Conservation (phyloP, 352 stramenopile species). For the Aphanomyces astaci region DNA sequence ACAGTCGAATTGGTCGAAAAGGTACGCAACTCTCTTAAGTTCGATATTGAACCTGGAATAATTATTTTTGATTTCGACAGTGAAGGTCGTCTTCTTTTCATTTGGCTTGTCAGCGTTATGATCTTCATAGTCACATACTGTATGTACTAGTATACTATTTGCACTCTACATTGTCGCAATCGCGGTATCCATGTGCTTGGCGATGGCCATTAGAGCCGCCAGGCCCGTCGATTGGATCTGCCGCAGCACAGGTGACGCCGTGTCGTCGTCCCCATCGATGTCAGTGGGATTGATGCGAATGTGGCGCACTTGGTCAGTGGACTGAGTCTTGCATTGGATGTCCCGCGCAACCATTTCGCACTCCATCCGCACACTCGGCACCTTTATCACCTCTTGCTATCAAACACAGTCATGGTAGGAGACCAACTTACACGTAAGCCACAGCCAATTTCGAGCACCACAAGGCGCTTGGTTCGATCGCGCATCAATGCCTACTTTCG, state of each 20-base stretch:
- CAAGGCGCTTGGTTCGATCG: slow-evolving; percentile 45
- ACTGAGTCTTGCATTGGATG: slow-evolving; percentile 30
- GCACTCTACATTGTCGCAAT: too few relatives aligned
- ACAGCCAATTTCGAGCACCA: slow-evolving; percentile 79
- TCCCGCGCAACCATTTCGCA: slow-evolving; percentile 76
- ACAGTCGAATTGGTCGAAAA: too few relatives aligned
- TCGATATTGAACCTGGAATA: too few relatives aligned
- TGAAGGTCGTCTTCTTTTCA: too few relatives aligned
- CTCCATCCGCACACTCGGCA: slow-evolving; percentile 72
- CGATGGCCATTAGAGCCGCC: slow-evolving; percentile 50
- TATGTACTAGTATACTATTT: too few relatives aligned
- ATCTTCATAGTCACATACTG: too few relatives aligned
- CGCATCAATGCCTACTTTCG: slow-evolving; percentile 68
- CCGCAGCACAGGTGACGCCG: slow-evolving; percentile 39
- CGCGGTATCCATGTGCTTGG: background rate
- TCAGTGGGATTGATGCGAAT: slow-evolving; percentile 70
- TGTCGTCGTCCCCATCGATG: slow-evolving; percentile 38
- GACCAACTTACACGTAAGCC: slow-evolving; percentile 49
- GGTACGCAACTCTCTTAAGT: too few relatives aligned
- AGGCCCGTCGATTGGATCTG: slow-evolving; percentile 46
- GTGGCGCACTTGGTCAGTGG: slow-evolving; percentile 40
- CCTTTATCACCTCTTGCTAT: too few relatives aligned
- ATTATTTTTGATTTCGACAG: too few relatives aligned
- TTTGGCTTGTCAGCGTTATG: too few relatives aligned
- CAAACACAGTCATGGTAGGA: too few relatives aligned